Conservation (phyloP, 768 basidiomycete genomes). For the Russula emetica region DNA sequence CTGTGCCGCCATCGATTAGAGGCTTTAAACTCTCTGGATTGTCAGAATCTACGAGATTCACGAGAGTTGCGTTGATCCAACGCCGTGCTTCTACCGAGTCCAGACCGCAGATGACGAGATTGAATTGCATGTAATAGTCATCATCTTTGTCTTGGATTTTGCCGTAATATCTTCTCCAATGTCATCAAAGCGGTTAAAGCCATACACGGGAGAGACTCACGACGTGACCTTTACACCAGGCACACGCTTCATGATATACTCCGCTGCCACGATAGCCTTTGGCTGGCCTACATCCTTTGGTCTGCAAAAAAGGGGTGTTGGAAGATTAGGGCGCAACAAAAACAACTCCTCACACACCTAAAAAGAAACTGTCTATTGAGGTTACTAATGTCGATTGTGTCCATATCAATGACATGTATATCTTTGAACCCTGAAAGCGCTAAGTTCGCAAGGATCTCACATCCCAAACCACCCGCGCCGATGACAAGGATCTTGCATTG, state of each 20-base stretch:
- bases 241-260: slow-evolving; percentile 95
- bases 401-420: slow-evolving; percentile 99
- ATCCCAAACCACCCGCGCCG: slow-evolving; percentile 95
- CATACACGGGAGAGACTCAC: slow-evolving; percentile 45
- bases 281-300: slow-evolving; percentile 88
- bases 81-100: slow-evolving; percentile 96
- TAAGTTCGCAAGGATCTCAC: slow-evolving; percentile 95
- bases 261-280: slow-evolving; percentile 91
- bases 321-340: not conserved
- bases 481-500: slow-evolving; percentile 94
- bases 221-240: slow-evolving; percentile 96
- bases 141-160: slow-evolving; percentile 98
- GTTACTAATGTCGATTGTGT: slow-evolving; percentile 99
- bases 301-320: slow-evolving; percentile 39
- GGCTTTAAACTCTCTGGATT: slow-evolving; percentile 92
- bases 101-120: slow-evolving; percentile 93
- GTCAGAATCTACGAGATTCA: slow-evolving; percentile 90
- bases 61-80: slow-evolving; percentile 98
- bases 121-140: slow-evolving; percentile 94
- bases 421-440: slow-evolving; percentile 96
- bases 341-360: slow-evolving; percentile 50
- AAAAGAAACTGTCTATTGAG: slow-evolving; percentile 98
- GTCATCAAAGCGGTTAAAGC: slow-evolving; percentile 9
- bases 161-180: slow-evolving; percentile 69
- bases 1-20: slow-evolving; percentile 96